Evolutionary conservation across 2,329 filamentous ascomycete genomes (phyloP), one percentile per base, ranked within the genome.

Genomic region (Nigrospora osmanthi): DNA sequence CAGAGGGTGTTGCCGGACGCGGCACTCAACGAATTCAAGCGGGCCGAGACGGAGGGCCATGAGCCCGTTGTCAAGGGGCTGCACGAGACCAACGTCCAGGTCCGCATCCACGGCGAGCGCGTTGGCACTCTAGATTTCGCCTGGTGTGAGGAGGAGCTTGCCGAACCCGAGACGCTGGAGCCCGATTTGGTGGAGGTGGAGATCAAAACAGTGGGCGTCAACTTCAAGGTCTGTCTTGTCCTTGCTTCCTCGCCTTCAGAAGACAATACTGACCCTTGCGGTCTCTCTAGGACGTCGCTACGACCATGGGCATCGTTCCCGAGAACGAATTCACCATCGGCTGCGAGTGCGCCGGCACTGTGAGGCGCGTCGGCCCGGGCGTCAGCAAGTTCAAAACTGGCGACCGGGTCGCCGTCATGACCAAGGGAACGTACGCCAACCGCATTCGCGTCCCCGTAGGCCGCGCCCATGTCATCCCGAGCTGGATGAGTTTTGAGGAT

Each of bases 351-450:
- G 40, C 53, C 12, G 53, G 53, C 17, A 38, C 46, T 16, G 50
- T 55, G 23, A 44, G 42, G 30, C 38, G 49, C 9, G 31, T 55
- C 17, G 53, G 52, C 6, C 34, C 47, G 9, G 39, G 39, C 31
- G 52, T 55, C 13, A 47, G 46, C 10, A 38, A 42, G 1, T 35
- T 52, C 41, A 40, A 46, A 39, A 42, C 46, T 6, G 53, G 53
- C 23, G 53, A 55, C 44, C 45, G 49, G 11, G 52, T 54, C 23
- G 58, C 61, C 3, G 68, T 67, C 12, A 49, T 71, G 33, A 52
- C 62, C 14, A 48, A 54, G 6, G 65, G 63, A 9, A 57, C 66
- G 1, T 52, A 72, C 33, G 58, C 55, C n/a, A 69, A 56, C 39
- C 55, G 55, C 7, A 45, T 61, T 30, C 58, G 58, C 11, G 52